phyloP scores from a whole-genome alignment of 495 filamentous ascomycete genomes.

The Aspergillus diversus region DNA sequence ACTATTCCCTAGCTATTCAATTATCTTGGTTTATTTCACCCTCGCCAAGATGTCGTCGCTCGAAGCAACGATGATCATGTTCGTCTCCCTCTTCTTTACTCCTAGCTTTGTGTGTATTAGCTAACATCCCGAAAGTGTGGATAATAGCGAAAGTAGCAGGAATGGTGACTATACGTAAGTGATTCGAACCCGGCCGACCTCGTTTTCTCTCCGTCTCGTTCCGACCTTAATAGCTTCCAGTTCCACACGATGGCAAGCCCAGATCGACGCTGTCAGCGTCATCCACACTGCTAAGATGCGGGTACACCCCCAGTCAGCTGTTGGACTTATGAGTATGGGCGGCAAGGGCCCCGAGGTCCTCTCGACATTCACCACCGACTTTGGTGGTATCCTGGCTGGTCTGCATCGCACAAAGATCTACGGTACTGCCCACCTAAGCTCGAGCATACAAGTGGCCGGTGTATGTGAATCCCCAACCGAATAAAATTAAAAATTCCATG shows the following conservation, averaged over 20 bases:
- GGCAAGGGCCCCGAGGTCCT: conserved; percentile 95
- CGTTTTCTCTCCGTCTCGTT: conserved; percentile 7
- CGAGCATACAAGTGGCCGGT: conserved; percentile 90
- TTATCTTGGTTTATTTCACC: conserved; percentile 4
- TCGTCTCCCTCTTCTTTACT: conserved; percentile 33
- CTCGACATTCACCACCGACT: conserved; percentile 91
- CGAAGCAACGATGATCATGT: conserved; percentile 79
- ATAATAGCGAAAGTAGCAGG: conserved; percentile 97
- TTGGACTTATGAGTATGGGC: conserved; percentile 98
- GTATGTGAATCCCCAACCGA: conserved; percentile 56
- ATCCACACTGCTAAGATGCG: conserved; percentile 93
- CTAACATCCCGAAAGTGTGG: conserved; percentile 63
- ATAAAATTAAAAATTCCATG: neutral
- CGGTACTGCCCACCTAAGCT: conserved; percentile 82
- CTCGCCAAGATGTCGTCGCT: conserved; percentile 62
- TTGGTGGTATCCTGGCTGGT: conserved; percentile 91
- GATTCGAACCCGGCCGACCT: neutral
- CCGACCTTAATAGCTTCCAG: conserved; percentile 43
- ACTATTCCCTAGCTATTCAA: neutral
- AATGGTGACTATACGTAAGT: conserved; percentile 86
- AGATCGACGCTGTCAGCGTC: conserved; percentile 91
- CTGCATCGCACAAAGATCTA: conserved; percentile 93
- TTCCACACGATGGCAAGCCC: conserved; percentile 93
- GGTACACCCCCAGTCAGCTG: conserved; percentile 93
- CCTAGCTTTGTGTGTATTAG: conserved; percentile 23